Evolutionary conservation across 2,329 filamentous ascomycete species (phyloP).

Genomic region (Cordyceps javanica): DNA sequence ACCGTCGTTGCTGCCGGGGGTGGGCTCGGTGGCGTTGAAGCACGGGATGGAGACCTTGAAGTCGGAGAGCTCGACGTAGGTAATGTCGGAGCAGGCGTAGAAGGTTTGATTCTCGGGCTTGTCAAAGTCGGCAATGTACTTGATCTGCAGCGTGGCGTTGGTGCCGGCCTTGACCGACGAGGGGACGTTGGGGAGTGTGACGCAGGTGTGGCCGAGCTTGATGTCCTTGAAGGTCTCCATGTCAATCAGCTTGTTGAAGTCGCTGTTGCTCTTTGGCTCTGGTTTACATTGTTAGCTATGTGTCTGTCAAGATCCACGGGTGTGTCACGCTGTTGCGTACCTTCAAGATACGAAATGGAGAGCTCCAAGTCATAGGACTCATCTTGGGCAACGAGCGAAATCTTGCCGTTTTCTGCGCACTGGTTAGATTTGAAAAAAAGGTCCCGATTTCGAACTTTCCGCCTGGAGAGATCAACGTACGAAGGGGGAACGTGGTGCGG

Average conservation of each 20-base stretch:
- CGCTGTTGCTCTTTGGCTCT: constrained; percentile 34
- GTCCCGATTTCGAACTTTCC: too few species aligned
- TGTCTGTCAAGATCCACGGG: not conserved
- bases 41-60: constrained; percentile 32
- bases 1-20: constrained; percentile 18
- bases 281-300: not conserved
- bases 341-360: constrained; percentile 44
- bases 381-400: constrained; percentile 51
- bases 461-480: constrained; percentile 25
- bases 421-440: not conserved
- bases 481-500: constrained; percentile 50
- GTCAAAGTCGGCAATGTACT: constrained; percentile 39
- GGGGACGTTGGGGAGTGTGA: constrained; percentile 30
- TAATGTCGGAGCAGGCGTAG: constrained; percentile 45
- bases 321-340: constrained; percentile 27
- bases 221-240: constrained; percentile 31
- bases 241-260: constrained; percentile 35
- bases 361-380: constrained; percentile 50
- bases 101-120: constrained; percentile 38
- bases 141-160: constrained; percentile 44
- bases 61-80: constrained; percentile 30
- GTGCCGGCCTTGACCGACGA: constrained; percentile 30
- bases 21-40: constrained; percentile 36
- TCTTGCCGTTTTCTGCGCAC: constrained; percentile 42
- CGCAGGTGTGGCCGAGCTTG: constrained; percentile 41